Evolutionary conservation across 164 flowering plant species (phyloP).

Genomic region (Vitis rotundifolia): DNA sequence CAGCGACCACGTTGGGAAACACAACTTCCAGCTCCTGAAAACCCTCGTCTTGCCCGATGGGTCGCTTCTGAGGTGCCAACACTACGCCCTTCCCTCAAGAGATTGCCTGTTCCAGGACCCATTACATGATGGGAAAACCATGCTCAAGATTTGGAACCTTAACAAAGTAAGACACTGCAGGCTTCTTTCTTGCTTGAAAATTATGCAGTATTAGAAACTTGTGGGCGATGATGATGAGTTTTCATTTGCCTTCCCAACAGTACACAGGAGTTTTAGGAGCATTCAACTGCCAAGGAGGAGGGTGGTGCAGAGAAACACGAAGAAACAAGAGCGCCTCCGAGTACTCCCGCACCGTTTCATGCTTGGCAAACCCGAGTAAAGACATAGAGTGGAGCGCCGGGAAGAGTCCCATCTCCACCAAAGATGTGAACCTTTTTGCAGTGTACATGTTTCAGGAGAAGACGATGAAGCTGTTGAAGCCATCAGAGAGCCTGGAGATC

Average conservation of each 20-base stretch:
- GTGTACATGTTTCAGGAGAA: slow-evolving; percentile 43
- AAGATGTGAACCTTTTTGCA: slow-evolving; percentile 47
- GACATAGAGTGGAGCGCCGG: slow-evolving; percentile 71
- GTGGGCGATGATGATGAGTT: no score
- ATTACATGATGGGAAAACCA: slow-evolving; percentile 38
- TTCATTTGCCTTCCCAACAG: slow-evolving; percentile 13
- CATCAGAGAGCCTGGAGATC: slow-evolving; percentile 35
- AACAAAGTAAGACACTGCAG: slow-evolving; percentile 31
- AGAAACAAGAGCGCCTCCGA: slow-evolving; percentile 42
- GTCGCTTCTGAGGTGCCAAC: slow-evolving; percentile 28
- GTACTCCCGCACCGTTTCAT: slow-evolving; percentile 34
- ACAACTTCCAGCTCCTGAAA: slow-evolving; percentile 34
- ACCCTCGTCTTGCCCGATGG: slow-evolving; percentile 43
- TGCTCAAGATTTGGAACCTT: slow-evolving; percentile 56
- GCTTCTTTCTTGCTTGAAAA: background rate
- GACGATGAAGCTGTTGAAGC: slow-evolving; percentile 41
- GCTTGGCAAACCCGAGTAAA: slow-evolving; percentile 25
- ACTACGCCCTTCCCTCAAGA: slow-evolving; percentile 35
- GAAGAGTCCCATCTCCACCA: slow-evolving; percentile 30
- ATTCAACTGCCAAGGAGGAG: slow-evolving; percentile 77
- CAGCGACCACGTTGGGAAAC: slow-evolving; percentile 34
- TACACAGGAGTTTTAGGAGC: slow-evolving; percentile 50
- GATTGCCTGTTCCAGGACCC: slow-evolving; percentile 47
- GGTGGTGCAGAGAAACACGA: slow-evolving; percentile 57
- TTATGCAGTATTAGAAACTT: no score